A percentile compares a stretch with the other conserved stretches of the same genome.
Evolutionary conservation across 2,329 filamentous ascomycete species (phyloP).

Genomic region (Chrysoporthe austroafricana): DNA sequence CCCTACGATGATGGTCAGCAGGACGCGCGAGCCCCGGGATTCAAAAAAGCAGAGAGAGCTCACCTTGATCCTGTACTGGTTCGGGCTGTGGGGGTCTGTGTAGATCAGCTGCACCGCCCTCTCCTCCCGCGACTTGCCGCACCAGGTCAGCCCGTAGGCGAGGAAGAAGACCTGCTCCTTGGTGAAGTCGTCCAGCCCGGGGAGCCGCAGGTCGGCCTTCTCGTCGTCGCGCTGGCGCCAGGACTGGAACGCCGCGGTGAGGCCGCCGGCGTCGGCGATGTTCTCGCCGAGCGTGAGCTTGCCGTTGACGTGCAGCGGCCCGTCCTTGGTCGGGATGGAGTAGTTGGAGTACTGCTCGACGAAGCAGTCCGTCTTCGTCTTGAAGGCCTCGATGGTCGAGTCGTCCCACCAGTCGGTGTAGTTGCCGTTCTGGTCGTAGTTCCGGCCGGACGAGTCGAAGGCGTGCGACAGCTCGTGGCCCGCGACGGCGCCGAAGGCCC

Average conservation of each 20-base stretch:
- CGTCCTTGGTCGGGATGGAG: slow-evolving; percentile 59
- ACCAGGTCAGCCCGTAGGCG: slow-evolving; percentile 68
- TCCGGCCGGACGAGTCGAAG: slow-evolving; percentile 68
- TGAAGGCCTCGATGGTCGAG: slow-evolving; percentile 60
- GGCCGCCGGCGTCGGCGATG: slow-evolving; percentile 71
- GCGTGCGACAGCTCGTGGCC: slow-evolving; percentile 74
- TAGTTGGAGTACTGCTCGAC: slow-evolving; percentile 68
- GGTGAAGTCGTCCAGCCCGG: slow-evolving; percentile 64
- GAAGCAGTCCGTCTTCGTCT: slow-evolving; percentile 65
- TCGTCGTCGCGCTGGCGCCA: slow-evolving; percentile 64
- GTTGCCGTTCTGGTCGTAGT: slow-evolving; percentile 68
- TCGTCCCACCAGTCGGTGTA: slow-evolving; percentile 71
- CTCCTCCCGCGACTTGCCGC: slow-evolving; percentile 64
- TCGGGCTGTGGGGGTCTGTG: slow-evolving; percentile 68
- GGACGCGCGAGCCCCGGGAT: not conserved
- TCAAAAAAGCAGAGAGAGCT: not conserved
- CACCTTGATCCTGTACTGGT: slow-evolving; percentile 62
- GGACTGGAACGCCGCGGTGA: slow-evolving; percentile 64
- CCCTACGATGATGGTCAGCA: slow-evolving; percentile 41
- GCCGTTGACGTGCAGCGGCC: slow-evolving; percentile 65
- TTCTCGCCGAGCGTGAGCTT: slow-evolving; percentile 69
- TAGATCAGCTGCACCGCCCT: slow-evolving; percentile 61
- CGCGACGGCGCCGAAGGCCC: slow-evolving; percentile 68
- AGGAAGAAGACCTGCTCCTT: slow-evolving; percentile 74
- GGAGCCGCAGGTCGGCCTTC: slow-evolving; percentile 57